phyloP scores from a whole-genome alignment of 805 yeast species.

The Middelhovenomyces tepae region DNA sequence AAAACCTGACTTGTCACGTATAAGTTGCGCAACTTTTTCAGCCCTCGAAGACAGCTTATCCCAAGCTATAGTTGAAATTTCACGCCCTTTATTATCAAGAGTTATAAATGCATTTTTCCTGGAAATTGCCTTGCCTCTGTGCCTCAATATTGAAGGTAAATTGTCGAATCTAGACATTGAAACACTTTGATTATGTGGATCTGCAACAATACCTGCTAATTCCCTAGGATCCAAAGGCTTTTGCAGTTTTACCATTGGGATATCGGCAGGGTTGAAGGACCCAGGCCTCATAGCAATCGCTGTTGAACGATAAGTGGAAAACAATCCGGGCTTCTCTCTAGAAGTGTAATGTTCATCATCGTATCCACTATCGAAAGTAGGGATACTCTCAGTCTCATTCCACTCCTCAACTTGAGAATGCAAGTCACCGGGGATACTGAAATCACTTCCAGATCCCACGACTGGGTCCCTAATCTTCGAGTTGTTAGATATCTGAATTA shows the following conservation, averaged over 20 bases:
- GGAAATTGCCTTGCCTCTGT: slow-evolving; percentile 56
- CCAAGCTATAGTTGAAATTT: slow-evolving; percentile 71
- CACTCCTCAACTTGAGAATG: no score
- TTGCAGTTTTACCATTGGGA: slow-evolving; percentile 33
- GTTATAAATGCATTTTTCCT: slow-evolving; percentile 64
- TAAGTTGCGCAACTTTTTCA: slow-evolving; percentile 80
- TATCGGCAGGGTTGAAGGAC: no score
- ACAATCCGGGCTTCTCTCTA: no score
- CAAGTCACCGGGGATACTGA: no score
- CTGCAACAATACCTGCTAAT: slow-evolving; percentile 25
- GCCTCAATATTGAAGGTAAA: slow-evolving; percentile 62
- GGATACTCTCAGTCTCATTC: no score
- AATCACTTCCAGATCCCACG: no score
- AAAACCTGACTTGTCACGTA: slow-evolving; percentile 60
- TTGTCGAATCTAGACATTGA: slow-evolving; percentile 40
- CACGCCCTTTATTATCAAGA: slow-evolving; percentile 76
- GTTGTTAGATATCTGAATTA: no score
- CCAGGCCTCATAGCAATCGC: no score
- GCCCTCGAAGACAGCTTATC: slow-evolving; percentile 76
- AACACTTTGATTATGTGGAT: slow-evolving; percentile 28
- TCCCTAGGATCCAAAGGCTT: slow-evolving; percentile 58
- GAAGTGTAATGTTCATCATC: no score
- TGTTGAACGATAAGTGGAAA: no score
- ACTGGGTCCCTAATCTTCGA: no score
- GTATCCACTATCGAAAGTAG: no score